Conservation (phyloP, 2,329 filamentous ascomycete genomes). For the Rutstroemia sydowiana region DNA sequence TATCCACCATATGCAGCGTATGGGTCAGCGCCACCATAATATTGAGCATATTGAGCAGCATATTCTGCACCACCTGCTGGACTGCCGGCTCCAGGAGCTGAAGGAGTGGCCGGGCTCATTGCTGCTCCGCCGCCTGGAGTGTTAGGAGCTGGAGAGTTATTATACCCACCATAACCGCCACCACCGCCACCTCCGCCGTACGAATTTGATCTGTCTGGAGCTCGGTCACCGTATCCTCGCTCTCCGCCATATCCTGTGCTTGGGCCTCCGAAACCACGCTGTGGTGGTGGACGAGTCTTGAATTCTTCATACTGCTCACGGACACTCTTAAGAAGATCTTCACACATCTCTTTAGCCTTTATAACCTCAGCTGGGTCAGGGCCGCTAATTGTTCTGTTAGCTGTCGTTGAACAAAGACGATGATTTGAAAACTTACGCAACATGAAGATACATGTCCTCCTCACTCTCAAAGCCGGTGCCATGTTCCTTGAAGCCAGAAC, state of each 20-base stretch:
- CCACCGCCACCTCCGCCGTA: slow-evolving; percentile 34
- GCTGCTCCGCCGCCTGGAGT: slow-evolving; percentile 27
- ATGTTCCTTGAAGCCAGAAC: slow-evolving; percentile 88
- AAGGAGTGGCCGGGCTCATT: slow-evolving; percentile 36
- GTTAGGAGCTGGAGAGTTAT: slow-evolving; percentile 26
- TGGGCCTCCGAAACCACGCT: slow-evolving; percentile 47
- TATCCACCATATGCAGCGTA: slow-evolving; percentile 91
- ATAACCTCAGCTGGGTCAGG: slow-evolving; percentile 82
- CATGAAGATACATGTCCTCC: slow-evolving; percentile 93
- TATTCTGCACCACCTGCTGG: slow-evolving; percentile 55
- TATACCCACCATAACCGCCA: slow-evolving; percentile 33
- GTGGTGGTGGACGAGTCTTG: slow-evolving; percentile 68
- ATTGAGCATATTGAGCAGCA: slow-evolving; percentile 74
- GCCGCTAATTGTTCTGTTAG: slow-evolving; percentile 49
- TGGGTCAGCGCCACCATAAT: slow-evolving; percentile 68
- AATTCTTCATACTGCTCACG: slow-evolving; percentile 84
- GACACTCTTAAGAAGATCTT: slow-evolving; percentile 81
- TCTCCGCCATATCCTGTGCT: slow-evolving; percentile 37
- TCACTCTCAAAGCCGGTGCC: slow-evolving; percentile 86
- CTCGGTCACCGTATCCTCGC: slow-evolving; percentile 45
- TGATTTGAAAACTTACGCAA: slow-evolving; percentile 58
- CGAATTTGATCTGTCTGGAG: slow-evolving; percentile 38
- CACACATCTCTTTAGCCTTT: slow-evolving; percentile 79
- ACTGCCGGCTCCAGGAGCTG: slow-evolving; percentile 37
- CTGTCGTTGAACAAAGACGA: neutral